Evolutionary conservation across 73 alveolate species (phyloP).

Genomic region (Paramecium octaurelia): DNA sequence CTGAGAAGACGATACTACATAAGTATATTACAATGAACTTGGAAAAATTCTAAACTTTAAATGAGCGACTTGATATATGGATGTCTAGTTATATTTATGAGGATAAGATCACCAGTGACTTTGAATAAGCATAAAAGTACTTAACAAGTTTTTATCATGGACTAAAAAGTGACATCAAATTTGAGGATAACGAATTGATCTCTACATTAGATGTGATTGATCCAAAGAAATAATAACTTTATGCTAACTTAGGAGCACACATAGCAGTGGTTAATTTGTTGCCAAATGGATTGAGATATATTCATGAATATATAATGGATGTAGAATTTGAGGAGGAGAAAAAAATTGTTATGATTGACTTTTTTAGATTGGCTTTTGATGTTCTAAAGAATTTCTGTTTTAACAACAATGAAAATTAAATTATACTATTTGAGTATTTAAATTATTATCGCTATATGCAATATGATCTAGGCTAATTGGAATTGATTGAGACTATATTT

Average conservation of each 20-base stretch:
- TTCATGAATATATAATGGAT: constrained; percentile 32
- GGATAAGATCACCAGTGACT: not conserved
- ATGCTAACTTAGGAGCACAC: constrained; percentile 29
- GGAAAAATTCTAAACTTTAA: not conserved
- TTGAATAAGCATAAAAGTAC: not conserved
- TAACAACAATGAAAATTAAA: constrained; percentile 8
- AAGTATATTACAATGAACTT: not conserved
- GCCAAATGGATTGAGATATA: constrained; percentile 13
- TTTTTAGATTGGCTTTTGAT: constrained; percentile 30
- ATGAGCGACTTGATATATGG: constrained; percentile 52
- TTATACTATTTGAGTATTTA: constrained; percentile 5
- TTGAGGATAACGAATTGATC: constrained; percentile 12
- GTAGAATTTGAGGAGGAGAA: not conserved
- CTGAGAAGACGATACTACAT: constrained; percentile 14
- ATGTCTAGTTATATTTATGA: not conserved
- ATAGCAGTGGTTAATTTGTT: not conserved
- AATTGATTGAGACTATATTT: constrained; percentile 27
- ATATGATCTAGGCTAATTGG: constrained; percentile 52
- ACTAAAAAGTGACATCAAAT: not conserved
- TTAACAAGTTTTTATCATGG: constrained; percentile 39
- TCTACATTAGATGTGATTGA: constrained; percentile 3
- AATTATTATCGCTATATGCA: not conserved
- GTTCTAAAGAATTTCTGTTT: constrained; percentile 4
- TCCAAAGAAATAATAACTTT: constrained; percentile 45
- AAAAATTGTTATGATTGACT: constrained; percentile 10